Percentiles rank a stretch among this genome's conserved stretches.
Conservation (phyloP, 306 rosid genomes). For the Trifolium repens region DNA sequence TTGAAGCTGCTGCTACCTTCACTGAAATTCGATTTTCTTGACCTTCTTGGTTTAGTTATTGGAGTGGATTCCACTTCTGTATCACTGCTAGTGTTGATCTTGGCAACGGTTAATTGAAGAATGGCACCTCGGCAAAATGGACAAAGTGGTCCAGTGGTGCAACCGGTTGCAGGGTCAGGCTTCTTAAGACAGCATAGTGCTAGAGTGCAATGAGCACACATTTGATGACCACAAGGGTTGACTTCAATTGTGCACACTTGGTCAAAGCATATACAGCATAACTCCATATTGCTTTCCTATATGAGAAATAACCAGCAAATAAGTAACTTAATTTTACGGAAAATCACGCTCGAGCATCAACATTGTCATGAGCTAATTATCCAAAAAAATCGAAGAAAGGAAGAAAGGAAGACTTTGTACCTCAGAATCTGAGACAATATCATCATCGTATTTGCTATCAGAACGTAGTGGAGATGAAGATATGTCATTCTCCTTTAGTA, state of each 20-base stretch:
- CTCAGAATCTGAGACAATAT: slow-evolving; percentile 72
- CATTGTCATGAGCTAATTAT: background rate
- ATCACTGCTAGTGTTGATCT: slow-evolving; percentile 52
- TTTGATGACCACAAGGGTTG: slow-evolving; percentile 86
- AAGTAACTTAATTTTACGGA: slow-evolving; percentile 8
- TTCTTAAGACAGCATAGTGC: slow-evolving; percentile 93
- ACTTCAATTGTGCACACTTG: slow-evolving; percentile 88
- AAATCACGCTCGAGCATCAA: slow-evolving; percentile 8
- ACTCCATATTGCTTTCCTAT: slow-evolving; percentile 70
- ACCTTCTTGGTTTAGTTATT: slow-evolving; percentile 64
- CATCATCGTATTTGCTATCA: slow-evolving; percentile 61
- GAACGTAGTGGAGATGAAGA: slow-evolving; percentile 54
- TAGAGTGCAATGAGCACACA: slow-evolving; percentile 89
- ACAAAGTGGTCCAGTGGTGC: slow-evolving; percentile 64
- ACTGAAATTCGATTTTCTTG: slow-evolving; percentile 76
- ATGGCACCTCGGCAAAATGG: slow-evolving; percentile 86
- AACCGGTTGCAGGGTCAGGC: slow-evolving; percentile 56
- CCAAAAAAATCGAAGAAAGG: slow-evolving; percentile 5
- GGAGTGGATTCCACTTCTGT: slow-evolving; percentile 65
- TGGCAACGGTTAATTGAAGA: slow-evolving; percentile 64
- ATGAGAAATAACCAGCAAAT: slow-evolving; percentile 37
- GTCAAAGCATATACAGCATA: slow-evolving; percentile 91
- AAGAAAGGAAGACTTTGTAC: slow-evolving; percentile 46
- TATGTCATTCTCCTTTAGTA: slow-evolving; percentile 57
- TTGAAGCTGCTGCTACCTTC: slow-evolving; percentile 96